phyloP scores from a whole-genome alignment of 2,329 filamentous ascomycete genomes.

The Cercospora sojina region DNA sequence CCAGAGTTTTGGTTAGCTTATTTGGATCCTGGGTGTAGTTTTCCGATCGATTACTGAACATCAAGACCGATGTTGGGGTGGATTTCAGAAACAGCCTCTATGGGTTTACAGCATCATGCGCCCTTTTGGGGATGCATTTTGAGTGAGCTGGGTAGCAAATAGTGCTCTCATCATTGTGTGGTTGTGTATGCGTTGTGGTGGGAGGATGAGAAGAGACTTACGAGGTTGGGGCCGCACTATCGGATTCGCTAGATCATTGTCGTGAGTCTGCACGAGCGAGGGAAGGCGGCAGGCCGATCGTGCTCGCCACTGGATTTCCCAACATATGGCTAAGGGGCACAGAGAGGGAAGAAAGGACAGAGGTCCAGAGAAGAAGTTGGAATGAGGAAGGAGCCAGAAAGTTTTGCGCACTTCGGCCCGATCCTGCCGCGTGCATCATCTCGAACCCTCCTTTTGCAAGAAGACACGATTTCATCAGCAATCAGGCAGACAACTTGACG shows the following conservation, averaged over 20 bases:
- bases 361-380: neutral
- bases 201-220: neutral
- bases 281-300: neutral
- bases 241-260: no score
- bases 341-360: neutral
- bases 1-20: neutral
- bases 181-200: neutral
- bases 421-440: neutral
- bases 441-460: slow-evolving; percentile 2
- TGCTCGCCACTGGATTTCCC: neutral
- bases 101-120: slow-evolving; percentile 15
- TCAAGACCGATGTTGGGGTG: neutral
- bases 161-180: slow-evolving; percentile 16
- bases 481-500: neutral
- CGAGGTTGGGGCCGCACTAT: no score
- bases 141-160: slow-evolving; percentile 18
- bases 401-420: neutral
- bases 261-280: neutral
- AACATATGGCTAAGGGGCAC: neutral
- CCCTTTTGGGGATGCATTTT: slow-evolving; percentile 6
- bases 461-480: slow-evolving; percentile 4
- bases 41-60: neutral
- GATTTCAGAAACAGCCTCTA: slow-evolving; percentile 14
- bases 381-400: neutral
- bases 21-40: neutral